Evolutionary conservation across 2,329 filamentous ascomycete species (phyloP).

Genomic region (Aspergillus piperis): DNA sequence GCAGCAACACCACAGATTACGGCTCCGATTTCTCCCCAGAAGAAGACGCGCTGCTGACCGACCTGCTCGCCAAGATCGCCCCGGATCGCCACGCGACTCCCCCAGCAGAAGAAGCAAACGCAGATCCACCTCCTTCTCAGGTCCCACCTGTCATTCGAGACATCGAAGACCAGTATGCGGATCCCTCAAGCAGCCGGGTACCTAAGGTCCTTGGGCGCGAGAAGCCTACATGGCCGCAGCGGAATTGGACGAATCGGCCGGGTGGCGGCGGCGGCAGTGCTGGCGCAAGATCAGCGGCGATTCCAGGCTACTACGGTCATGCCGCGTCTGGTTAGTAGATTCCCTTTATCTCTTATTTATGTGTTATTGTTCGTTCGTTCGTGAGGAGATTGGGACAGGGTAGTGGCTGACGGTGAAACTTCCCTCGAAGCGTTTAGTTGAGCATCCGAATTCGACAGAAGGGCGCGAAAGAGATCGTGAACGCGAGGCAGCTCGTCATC

Average conservation of each 20-base stretch:
- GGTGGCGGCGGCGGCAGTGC: conserved; percentile 18
- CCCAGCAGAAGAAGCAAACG: conserved; percentile 22
- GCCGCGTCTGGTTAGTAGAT: conserved; percentile 41
- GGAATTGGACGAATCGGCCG: conserved; percentile 16
- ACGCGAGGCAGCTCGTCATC: conserved; percentile 28
- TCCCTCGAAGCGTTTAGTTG: conserved; percentile 61
- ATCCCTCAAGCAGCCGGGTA: conserved; percentile 38
- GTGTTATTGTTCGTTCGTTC: conserved; percentile 27
- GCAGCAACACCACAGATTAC: conserved; percentile 55
- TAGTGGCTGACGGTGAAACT: conserved; percentile 61
- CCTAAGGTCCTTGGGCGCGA: conserved; percentile 47
- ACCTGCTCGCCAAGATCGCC: conserved; percentile 52
- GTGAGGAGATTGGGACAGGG: neutral
- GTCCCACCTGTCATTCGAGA: conserved; percentile 34
- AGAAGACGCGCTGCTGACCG: conserved; percentile 56
- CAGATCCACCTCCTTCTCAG: neutral
- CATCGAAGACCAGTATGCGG: conserved; percentile 48
- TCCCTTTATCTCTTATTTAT: conserved; percentile 30
- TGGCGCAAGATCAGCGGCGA: conserved; percentile 31
- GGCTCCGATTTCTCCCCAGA: conserved; percentile 63
- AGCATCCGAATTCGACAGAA: conserved; percentile 46
- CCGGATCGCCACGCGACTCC: conserved; percentile 29
- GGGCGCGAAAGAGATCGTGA: conserved; percentile 37
- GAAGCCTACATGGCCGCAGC: conserved; percentile 27
- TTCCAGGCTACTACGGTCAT: conserved; percentile 27